Base-by-base conservation (phyloP, 1,284 basidiomycete species). In the Sparassis latifolia region DNA sequence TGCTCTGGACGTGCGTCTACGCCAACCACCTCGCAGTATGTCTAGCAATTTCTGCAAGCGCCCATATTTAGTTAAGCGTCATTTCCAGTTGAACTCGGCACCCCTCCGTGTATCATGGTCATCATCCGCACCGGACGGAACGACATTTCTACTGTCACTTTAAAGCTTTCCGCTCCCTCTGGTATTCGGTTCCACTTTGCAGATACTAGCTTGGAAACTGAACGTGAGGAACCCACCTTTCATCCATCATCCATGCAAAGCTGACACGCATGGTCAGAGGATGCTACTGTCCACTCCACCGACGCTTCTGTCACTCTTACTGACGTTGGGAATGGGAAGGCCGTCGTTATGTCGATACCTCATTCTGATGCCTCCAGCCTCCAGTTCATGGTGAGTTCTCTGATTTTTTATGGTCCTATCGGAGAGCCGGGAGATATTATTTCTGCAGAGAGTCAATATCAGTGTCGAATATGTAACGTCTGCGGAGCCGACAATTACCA, bases 61-160 rank as follows among this genome's bases (percentile, higher is more conserved):
- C 20, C 20, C 20, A 27, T 31, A n/a, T 10, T 29, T 5, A 37
- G 43, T 49, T 43, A 35, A 5, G 33, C 28, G 3, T 38, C 5
- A 12, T 9, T 40, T 35, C 28, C 55, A 91, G 89, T 89, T 52
- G 78, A 84, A 61, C 76, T 92, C 31, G 86, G 86, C 35, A 71
- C 73, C 51, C 68, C 74, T 5, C 70, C 84, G 10, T 71, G 66
- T 30, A 65, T 89, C 6, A 68, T 79, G 48, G 65, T 89, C 31
- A 67, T 70, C 2, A 52, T 92, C 10, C 76, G 72, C 10, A 78
- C 82, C 5, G 87, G 89, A 6, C 75, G 86, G 40, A 91, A 90
- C 60, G 63, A 75, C 27, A 58, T 90, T 28, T 66, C 69, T 6
- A 74, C 70, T 48, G 75, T 78, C 9, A 73, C 66, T 12, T 56